Evolutionary conservation across 352 stramenopile genomes (phyloP).

Genomic region (Aphanomyces euteiches): DNA sequence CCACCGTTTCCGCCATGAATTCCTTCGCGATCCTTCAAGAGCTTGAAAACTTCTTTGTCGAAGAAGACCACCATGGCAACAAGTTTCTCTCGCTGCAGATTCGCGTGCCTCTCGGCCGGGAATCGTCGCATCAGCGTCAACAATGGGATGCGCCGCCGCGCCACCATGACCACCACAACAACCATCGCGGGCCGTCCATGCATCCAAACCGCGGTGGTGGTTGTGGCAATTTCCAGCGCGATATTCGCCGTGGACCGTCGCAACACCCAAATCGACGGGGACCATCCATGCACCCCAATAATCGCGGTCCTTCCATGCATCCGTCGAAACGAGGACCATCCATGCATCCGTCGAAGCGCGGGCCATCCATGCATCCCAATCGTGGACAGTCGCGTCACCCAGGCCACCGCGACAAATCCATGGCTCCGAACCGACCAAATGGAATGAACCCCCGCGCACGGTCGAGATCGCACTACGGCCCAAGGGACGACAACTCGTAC

Average conservation of each 20-base stretch:
- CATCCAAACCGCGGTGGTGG: background rate
- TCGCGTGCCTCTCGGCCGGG: background rate
- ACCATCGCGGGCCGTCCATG: background rate
- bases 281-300: background rate
- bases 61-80: background rate
- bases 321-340: background rate
- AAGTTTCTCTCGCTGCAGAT: background rate
- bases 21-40: too few species aligned
- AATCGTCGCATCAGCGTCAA: too few species aligned
- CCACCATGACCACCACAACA: background rate
- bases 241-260: too few species aligned
- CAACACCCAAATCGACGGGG: background rate
- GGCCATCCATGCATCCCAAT: background rate
- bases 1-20: too few species aligned
- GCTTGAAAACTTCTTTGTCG: background rate
- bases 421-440: too few species aligned
- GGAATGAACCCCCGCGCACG: background rate
- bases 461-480: slow-evolving; percentile 9
- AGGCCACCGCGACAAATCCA: background rate
- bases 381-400: slow-evolving; percentile 10
- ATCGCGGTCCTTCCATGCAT: slow-evolving; percentile 1
- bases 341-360: background rate
- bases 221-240: too few species aligned
- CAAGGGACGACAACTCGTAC: too few species aligned
- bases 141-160: too few species aligned